phyloP scores from a whole-genome alignment of 2,329 filamentous ascomycete species.

The Arthrinium phaeospermum region DNA sequence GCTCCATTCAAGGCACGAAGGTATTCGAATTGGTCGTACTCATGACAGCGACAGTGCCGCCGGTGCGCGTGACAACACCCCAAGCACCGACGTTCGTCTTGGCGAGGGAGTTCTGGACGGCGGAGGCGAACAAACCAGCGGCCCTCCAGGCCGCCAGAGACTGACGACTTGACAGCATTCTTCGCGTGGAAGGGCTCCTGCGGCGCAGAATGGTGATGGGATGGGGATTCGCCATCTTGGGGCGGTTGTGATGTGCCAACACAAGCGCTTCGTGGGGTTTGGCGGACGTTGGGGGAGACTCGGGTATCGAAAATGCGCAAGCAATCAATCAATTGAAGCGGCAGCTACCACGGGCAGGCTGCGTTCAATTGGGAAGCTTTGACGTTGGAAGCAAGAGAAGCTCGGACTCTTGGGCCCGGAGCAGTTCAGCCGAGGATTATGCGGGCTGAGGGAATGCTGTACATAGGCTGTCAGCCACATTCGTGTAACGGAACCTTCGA shows the following conservation, averaged over 20 bases:
- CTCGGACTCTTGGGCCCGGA: background rate
- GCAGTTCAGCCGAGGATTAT: background rate
- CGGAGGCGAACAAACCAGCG: constrained; percentile 74
- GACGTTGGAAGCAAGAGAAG: background rate
- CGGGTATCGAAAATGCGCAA: constrained; percentile 11
- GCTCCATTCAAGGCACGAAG: background rate
- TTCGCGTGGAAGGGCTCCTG: constrained; percentile 69
- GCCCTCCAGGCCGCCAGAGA: constrained; percentile 69
- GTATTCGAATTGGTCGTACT: constrained; percentile 36
- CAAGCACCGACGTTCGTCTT: constrained; percentile 81
- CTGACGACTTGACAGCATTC: constrained; percentile 73
- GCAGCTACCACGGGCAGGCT: constrained; percentile 13
- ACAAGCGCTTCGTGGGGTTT: constrained; percentile 3
- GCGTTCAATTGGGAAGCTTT: constrained; percentile 10
- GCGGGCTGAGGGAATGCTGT: background rate
- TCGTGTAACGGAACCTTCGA: background rate
- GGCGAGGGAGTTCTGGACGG: constrained; percentile 84
- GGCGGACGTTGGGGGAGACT: background rate
- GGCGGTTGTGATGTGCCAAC: constrained; percentile 17
- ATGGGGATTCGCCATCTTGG: constrained; percentile 40
- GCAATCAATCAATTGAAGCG: constrained; percentile 9
- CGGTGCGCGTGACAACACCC: constrained; percentile 81
- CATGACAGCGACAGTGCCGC: constrained; percentile 72
- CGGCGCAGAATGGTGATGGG: constrained; percentile 33
- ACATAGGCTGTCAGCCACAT: background rate